These are phyloP conservation scores for Xylariaceae sp. DNA, from an alignment of 2,329 filamentous ascomycete species.

Conservation along the genomic window DNA sequence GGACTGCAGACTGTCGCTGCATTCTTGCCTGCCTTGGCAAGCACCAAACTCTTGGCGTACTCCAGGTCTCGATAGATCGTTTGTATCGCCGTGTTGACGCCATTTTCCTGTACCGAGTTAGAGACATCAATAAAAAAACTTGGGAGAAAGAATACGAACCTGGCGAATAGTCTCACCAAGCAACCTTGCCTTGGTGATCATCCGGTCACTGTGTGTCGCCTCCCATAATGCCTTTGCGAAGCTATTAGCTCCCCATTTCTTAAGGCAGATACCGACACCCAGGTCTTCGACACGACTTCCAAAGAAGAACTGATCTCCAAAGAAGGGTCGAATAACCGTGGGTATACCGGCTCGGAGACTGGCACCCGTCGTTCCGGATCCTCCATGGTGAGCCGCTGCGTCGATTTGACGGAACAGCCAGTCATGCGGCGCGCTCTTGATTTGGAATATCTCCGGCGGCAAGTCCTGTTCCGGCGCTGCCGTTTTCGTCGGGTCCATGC, in stretches of 20 bases:
- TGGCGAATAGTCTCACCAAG: slow-evolving; percentile 83
- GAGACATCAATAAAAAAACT: slow-evolving; percentile 16
- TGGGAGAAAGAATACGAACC: slow-evolving; percentile 47
- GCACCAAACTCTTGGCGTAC: slow-evolving; percentile 80
- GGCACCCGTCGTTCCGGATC: slow-evolving; percentile 89
- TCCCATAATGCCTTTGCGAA: slow-evolving; percentile 88
- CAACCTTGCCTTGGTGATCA: slow-evolving; percentile 79
- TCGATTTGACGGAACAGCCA: slow-evolving; percentile 95
- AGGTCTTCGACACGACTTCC: slow-evolving; percentile 84
- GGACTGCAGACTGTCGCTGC: slow-evolving; percentile 31
- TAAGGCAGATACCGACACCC: slow-evolving; percentile 83
- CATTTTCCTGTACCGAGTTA: slow-evolving; percentile 63
- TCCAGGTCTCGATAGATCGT: slow-evolving; percentile 92
- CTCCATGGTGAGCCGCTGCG: slow-evolving; percentile 89
- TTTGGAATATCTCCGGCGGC: slow-evolving; percentile 77
- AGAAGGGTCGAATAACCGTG: slow-evolving; percentile 94
- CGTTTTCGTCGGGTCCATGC: slow-evolving; percentile 37
- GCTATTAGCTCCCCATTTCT: slow-evolving; percentile 79
- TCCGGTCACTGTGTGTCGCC: slow-evolving; percentile 80
- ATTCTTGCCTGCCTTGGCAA: slow-evolving; percentile 54
- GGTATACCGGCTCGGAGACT: slow-evolving; percentile 86
- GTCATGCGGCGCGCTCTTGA: slow-evolving; percentile 88
- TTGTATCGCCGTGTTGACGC: slow-evolving; percentile 85
- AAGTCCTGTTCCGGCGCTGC: slow-evolving; percentile 60
- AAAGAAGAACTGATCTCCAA: slow-evolving; percentile 97